phyloP scores from a whole-genome alignment of 306 rosid genomes.

The Acacia melanoxylon region DNA sequence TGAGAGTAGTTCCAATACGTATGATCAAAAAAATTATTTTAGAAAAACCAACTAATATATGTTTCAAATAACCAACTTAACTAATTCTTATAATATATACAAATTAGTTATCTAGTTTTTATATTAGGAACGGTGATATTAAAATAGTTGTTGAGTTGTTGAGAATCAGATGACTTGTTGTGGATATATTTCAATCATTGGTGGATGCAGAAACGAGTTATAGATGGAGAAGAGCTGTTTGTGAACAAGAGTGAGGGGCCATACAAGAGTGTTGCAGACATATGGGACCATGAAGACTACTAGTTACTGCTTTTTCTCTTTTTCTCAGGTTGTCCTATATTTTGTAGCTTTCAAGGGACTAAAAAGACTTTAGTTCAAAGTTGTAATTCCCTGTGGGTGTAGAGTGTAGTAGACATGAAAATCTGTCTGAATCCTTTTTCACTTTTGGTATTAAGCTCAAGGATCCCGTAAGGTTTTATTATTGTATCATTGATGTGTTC shows the following conservation, averaged over 20 bases:
- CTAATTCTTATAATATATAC: too few species aligned
- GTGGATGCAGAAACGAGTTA: conserved; percentile 22
- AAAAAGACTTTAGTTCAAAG: not conserved
- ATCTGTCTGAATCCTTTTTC: not conserved
- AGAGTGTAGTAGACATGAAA: not conserved
- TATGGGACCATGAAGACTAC: conserved; percentile 56
- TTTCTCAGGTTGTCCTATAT: not conserved
- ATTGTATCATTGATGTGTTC: not conserved
- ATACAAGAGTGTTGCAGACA: conserved; percentile 33
- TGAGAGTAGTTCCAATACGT: too few species aligned
- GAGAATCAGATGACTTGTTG: not conserved
- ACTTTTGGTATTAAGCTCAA: not conserved
- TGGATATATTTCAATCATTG: not conserved
- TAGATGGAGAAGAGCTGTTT: conserved; percentile 32
- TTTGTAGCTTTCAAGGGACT: not conserved
- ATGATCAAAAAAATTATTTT: too few species aligned
- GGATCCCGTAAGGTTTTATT: not conserved
- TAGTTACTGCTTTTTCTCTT: not conserved
- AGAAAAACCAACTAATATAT: too few species aligned
- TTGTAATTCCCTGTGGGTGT: not conserved
- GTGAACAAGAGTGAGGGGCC: conserved; percentile 30
- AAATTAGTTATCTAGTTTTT: too few species aligned
- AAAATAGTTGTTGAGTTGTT: not conserved
- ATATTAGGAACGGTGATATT: too few species aligned
- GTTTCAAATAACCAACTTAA: too few species aligned